Conservation (phyloP, 2,329 filamentous ascomycete genomes). For the Ophiocordyceps camponoti-floridani region DNA sequence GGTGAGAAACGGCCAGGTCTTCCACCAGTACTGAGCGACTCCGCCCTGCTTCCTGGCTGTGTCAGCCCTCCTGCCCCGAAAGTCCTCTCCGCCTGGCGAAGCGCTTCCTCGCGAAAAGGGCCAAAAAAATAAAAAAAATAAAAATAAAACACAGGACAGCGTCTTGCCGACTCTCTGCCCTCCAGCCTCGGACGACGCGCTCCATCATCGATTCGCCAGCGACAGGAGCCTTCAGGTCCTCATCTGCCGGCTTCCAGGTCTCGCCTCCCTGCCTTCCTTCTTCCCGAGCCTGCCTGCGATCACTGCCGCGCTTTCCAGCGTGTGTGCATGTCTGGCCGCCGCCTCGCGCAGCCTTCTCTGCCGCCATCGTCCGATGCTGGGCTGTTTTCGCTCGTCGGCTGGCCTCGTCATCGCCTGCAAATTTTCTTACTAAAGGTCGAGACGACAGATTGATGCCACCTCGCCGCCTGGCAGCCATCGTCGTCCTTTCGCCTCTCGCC, state of each 20-base stretch:
- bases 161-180: neutral
- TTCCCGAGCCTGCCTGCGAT: neutral
- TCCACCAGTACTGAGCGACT: neutral
- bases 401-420: conserved; percentile 1
- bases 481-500: neutral
- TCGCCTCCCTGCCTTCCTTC: neutral
- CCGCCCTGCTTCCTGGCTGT: neutral
- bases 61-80: neutral
- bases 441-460: conserved; percentile 1
- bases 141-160: neutral
- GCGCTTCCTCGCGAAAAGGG: neutral
- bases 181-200: neutral
- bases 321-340: neutral
- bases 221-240: neutral
- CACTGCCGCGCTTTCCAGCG: neutral
- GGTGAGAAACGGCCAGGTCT: neutral
- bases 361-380: neutral
- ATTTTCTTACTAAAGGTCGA: neutral
- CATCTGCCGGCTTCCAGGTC: neutral
- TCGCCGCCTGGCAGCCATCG: neutral
- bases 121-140: neutral
- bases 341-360: neutral
- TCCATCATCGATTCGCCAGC: neutral
- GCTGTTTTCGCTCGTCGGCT: neutral
- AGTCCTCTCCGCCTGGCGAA: neutral